phyloP scores from a whole-genome alignment of 2,329 filamentous ascomycete genomes.

The Metarhizium guizhouense region DNA sequence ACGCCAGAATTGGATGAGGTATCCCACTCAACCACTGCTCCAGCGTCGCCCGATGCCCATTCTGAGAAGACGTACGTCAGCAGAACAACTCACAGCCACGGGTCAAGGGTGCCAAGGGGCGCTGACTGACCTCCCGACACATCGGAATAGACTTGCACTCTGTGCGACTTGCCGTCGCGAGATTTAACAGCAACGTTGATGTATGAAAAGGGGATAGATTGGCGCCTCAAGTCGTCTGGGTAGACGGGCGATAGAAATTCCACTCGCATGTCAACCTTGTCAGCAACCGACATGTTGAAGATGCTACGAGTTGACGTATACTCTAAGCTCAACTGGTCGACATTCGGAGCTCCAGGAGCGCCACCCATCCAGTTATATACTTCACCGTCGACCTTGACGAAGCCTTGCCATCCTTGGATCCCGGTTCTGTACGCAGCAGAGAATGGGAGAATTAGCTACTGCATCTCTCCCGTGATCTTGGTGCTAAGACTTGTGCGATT shows the following conservation, averaged over 20 bases:
- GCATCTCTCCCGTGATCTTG: background rate
- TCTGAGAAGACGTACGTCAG: conserved; percentile 34
- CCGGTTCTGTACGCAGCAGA: conserved; percentile 28
- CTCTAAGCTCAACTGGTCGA: conserved; percentile 53
- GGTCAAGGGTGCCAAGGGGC: background rate
- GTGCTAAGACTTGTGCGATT: background rate
- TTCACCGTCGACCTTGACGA: conserved; percentile 58
- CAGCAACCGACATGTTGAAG: conserved; percentile 57
- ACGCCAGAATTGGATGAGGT: conserved; percentile 41
- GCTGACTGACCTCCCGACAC: conserved; percentile 36
- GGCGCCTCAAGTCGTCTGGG: conserved; percentile 54
- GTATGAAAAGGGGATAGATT: conserved; percentile 65
- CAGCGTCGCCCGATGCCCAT: conserved; percentile 58
- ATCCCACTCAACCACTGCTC: conserved; percentile 52
- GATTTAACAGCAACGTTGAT: conserved; percentile 54
- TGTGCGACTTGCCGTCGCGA: conserved; percentile 51
- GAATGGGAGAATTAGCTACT: background rate
- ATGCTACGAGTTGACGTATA: conserved; percentile 67
- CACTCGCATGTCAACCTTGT: conserved; percentile 53
- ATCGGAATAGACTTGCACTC: conserved; percentile 64
- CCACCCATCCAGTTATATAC: conserved; percentile 61
- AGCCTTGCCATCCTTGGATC: conserved; percentile 56
- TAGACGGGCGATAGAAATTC: conserved; percentile 65
- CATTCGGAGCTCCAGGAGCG: conserved; percentile 36
- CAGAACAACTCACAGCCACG: background rate